Evolutionary conservation across 129 eudicot species (phyloP).

Genomic region (Lactuca sativa): DNA sequence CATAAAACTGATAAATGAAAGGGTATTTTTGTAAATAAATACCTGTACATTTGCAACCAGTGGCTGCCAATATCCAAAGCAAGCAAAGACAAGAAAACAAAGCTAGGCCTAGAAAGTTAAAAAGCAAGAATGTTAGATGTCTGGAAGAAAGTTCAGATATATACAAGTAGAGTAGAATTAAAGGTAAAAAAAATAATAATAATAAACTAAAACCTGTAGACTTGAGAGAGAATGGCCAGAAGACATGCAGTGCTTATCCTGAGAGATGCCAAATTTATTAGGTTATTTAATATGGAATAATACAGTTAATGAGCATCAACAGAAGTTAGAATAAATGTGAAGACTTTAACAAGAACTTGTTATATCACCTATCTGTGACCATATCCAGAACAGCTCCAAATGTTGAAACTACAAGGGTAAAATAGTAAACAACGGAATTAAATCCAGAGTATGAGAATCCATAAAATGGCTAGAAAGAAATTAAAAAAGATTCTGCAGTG

Average conservation of each 20-base stretch:
- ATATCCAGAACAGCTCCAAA: conserved; percentile 97
- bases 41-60: conserved; percentile 99
- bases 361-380: conserved; percentile 85
- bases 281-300: conserved; percentile 17
- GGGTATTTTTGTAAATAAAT: conserved; percentile 1
- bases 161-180: not conserved
- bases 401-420: conserved; percentile 65
- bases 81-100: conserved; percentile 84
- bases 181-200: not conserved
- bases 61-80: conserved; percentile 96
- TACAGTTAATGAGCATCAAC: conserved; percentile 2
- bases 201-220: conserved; percentile 55
- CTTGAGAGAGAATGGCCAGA: conserved; percentile 86
- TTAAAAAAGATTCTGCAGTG: not conserved
- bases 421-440: conserved; percentile 16
- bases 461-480: conserved; percentile 4
- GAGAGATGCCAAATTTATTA: conserved; percentile 31
- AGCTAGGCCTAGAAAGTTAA: conserved; percentile 72
- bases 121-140: not conserved
- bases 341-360: not conserved
- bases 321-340: conserved; percentile 9
- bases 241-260: conserved; percentile 99
- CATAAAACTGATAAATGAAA: not conserved
- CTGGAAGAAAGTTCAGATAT: not conserved
- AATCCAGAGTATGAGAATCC: conserved; percentile 3